Conservation (phyloP, 1,284 basidiomycete genomes). For the Microbotryum violaceum region DNA sequence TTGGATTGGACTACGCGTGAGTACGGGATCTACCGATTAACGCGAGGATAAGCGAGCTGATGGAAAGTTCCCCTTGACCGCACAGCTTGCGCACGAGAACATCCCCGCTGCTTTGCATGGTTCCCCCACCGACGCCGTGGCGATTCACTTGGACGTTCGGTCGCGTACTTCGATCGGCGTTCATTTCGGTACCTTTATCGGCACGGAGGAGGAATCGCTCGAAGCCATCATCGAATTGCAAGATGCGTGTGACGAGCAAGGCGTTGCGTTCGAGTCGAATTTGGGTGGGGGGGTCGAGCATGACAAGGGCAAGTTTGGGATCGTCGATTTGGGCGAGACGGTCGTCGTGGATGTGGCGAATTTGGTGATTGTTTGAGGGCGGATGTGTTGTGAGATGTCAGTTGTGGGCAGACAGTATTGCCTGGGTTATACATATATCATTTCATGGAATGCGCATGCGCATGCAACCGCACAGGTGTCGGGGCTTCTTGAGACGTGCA, state of each 20-base stretch:
- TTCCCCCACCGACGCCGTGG: constrained; percentile 35
- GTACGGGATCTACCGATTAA: neutral
- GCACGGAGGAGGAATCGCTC: constrained; percentile 32
- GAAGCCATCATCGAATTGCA: constrained; percentile 32
- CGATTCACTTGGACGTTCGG: constrained; percentile 35
- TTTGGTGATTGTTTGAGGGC: too few species aligned
- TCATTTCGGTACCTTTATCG: constrained; percentile 36
- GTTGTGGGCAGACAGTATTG: too few species aligned
- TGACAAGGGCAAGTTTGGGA: too few species aligned
- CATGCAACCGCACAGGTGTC: too few species aligned
- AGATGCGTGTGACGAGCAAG: constrained; percentile 27
- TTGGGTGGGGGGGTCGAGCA: too few species aligned
- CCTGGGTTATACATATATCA: too few species aligned
- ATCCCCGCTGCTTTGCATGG: constrained; percentile 32
- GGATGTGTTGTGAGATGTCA: too few species aligned
- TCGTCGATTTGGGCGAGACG: too few species aligned
- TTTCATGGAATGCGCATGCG: too few species aligned
- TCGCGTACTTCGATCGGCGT: constrained; percentile 33
- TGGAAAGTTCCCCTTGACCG: neutral
- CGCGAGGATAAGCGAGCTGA: neutral
- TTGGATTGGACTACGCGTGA: constrained; percentile 32
- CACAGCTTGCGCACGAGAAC: constrained; percentile 33
- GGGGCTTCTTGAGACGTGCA: too few species aligned
- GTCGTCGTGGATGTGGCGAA: too few species aligned
- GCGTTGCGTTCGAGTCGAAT: constrained; percentile 3